Base-by-base conservation (phyloP, 768 basidiomycete genomes). In the Psilocybe cyanescens region DNA sequence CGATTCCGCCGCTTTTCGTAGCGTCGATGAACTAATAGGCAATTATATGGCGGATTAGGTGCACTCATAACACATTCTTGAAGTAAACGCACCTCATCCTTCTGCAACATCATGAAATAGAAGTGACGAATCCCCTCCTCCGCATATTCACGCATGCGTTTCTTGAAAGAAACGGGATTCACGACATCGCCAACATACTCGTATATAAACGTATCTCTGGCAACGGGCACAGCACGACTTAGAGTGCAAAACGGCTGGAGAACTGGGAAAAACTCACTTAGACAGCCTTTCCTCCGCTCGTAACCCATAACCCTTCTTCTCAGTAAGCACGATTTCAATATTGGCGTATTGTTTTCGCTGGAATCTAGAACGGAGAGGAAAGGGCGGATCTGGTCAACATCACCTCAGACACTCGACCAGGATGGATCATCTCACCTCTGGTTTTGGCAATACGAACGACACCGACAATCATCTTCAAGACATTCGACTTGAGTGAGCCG, bases 21-120 rank as follows among this genome's bases (percentile, higher is more conserved):
- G 97, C 97, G 74, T 99, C 97, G 70, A 99, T 95, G 75, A 92
- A 99, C 95, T 95, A 56, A 24, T 7, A 30, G 6, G 44, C 37
- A 49, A 39, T 30, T 48, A 39, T 33, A 37, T 39, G 28, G 48
- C 11, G 37, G 8, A 46, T 8, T 55, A 14, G 24, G 59, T 49
- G 48, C 49, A 55, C 9, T 29, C 16, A 19, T 30, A 9, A 45
- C 41, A 29, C 8, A 41, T 8, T n/a, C 29, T 24, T 46, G 16
- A 41, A 39, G 24, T 50, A 16, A 1, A 75, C 86, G 58, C 66
- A 95, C 96, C 85, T 99, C 95, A 67, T 97, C 95, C 71, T 93
- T 95, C 77, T 99, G 97, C 60, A 99, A 76, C 92, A 97, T 96
- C 97, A 99, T 99, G 73, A 99, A 99, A 78, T 99, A 99, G 68